Evolutionary conservation across 2,329 filamentous ascomycete genomes (phyloP).

Genomic region (Dothiorella sarmentorum): DNA sequence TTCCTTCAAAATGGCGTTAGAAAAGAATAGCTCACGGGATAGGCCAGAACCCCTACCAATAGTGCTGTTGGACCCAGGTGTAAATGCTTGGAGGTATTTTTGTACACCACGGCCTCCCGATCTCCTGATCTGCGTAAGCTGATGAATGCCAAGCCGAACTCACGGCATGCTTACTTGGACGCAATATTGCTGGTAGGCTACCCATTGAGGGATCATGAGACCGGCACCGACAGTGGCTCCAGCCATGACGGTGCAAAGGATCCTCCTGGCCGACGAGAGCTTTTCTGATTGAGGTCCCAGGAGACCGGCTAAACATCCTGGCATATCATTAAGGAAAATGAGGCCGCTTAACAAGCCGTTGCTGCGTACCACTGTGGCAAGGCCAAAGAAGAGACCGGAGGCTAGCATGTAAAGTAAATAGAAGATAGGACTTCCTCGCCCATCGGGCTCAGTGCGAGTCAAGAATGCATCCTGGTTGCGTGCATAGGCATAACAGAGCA

Average conservation of each 20-base stretch:
- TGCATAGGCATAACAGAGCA: conserved; percentile 61
- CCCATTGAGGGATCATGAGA: conserved; percentile 66
- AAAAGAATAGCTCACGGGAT: background rate
- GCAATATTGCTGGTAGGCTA: conserved; percentile 69
- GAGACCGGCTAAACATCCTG: conserved; percentile 4
- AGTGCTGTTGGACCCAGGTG: conserved; percentile 79
- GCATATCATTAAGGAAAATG: conserved; percentile 59
- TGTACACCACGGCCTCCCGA: conserved; percentile 67
- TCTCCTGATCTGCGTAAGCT: conserved; percentile 18
- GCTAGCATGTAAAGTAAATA: conserved; percentile 48
- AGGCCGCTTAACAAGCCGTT: conserved; percentile 84
- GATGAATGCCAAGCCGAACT: background rate
- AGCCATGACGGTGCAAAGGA: conserved; percentile 60
- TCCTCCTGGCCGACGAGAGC: conserved; percentile 44
- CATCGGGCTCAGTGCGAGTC: background rate
- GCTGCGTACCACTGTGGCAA: conserved; percentile 71
- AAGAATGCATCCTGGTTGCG: background rate
- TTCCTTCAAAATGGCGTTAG: conserved; percentile 58
- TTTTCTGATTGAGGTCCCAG: background rate
- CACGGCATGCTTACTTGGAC: background rate
- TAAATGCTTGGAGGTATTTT: conserved; percentile 80
- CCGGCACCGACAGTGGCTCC: conserved; percentile 67
- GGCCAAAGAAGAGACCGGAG: conserved; percentile 67
- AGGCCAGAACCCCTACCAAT: conserved; percentile 70
- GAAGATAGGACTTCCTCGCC: conserved; percentile 25